phyloP scores from a whole-genome alignment of 202 grass and related monocot species.

The Setaria viridis region DNA sequence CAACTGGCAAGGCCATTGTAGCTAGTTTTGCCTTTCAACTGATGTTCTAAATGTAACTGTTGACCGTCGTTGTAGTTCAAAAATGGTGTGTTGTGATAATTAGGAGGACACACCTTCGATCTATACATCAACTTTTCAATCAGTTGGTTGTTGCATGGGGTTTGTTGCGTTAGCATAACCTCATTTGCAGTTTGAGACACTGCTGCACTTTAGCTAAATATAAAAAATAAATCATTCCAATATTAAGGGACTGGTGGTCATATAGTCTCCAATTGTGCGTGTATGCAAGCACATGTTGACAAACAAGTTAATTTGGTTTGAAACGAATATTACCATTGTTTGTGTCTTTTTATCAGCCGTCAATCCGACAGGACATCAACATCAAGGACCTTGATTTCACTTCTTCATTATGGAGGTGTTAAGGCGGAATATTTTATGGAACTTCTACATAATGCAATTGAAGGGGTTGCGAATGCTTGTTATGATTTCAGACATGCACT shows the following conservation, averaged over 20 bases:
- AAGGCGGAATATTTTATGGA: slow-evolving; percentile 71
- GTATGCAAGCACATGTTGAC: background rate
- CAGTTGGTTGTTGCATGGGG: background rate
- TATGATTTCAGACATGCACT: slow-evolving; percentile 52
- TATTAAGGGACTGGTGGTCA: slow-evolving; percentile 10
- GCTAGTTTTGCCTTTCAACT: background rate
- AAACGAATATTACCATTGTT: background rate
- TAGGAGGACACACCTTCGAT: background rate
- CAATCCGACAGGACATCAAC: slow-evolving; percentile 55
- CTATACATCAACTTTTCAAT: background rate
- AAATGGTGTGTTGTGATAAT: background rate
- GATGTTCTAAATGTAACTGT: background rate
- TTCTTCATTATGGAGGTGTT: slow-evolving; percentile 78
- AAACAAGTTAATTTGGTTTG: slow-evolving; percentile 23
- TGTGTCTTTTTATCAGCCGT: slow-evolving; percentile 47
- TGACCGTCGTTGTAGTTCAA: background rate
- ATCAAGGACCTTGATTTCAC: slow-evolving; percentile 67
- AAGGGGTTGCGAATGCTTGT: slow-evolving; percentile 44
- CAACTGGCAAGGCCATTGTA: background rate
- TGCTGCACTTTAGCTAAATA: background rate
- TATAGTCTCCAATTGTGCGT: background rate
- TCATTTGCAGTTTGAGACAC: background rate
- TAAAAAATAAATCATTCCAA: background rate
- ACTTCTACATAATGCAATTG: slow-evolving; percentile 66
- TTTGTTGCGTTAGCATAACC: background rate